Conservation (phyloP, 2,329 filamentous ascomycete genomes). For the Arthrobotrys sinensis region DNA sequence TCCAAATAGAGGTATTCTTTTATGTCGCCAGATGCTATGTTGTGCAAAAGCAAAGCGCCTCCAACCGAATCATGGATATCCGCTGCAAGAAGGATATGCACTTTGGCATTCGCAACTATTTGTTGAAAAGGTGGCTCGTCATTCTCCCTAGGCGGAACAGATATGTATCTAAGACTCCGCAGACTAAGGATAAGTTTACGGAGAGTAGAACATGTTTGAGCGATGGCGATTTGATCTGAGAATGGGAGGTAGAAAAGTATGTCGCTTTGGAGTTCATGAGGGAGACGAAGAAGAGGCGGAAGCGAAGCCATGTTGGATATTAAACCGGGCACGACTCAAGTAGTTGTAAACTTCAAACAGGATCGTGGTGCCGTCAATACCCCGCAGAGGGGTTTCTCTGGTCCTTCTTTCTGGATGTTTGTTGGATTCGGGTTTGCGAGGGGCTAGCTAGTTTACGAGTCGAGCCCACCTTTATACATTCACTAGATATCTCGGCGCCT, state of each 20-base stretch:
- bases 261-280: neutral
- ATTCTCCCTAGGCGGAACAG: neutral
- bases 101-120: neutral
- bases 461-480: no score
- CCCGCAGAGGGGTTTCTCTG: no score
- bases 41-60: neutral
- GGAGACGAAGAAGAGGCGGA: neutral
- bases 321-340: no score
- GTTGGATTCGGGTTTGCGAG: no score
- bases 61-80: neutral
- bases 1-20: neutral
- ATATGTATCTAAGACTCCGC: neutral
- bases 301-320: no score
- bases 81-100: neutral
- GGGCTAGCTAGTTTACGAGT: no score
- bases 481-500: no score
- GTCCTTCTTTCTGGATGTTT: no score
- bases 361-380: no score
- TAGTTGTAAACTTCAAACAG: no score
- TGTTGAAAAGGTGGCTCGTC: neutral
- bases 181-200: neutral
- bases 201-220: neutral
- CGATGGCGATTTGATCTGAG: conserved; percentile 6
- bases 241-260: neutral
- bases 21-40: neutral